Evolutionary conservation across 352 stramenopile species (phyloP), one percentile per base, ranked within the genome.

Genomic region (Phytophthora boehmeriae): DNA sequence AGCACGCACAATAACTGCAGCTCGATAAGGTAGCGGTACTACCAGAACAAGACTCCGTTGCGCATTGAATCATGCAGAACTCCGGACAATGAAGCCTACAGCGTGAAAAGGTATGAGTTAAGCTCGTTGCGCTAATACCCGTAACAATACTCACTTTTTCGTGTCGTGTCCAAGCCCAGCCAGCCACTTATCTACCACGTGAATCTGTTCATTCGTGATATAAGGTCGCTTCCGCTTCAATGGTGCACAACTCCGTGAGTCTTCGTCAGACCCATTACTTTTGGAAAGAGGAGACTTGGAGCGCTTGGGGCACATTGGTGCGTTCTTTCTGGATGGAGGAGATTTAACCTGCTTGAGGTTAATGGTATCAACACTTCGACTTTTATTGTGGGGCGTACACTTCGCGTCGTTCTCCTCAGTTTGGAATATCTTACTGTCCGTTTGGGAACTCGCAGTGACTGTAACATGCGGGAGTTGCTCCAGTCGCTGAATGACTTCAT

Each of bases 31-130:
- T 9, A 19, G 30, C 6, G 27, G 10, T 27, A 51, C 39, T 66
- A 83, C 73, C 73, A 78, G 34, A 83, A 38, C 14, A 78, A 45
- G 36, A 73, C 59, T 8, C 73, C 73, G 19, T 79, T 83, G 14
- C 73, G 70, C 38, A 80, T 62, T 4, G 56, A 38, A n/a, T 83
- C 68, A 6, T 79, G 56, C 47, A 79, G 41, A 3, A 79, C 66
- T 1, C 65, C 65, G 25, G 44, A 39, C 16, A 36, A 22, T 2
- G 36, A 23, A 51, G 39, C 38, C 69, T 77, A 9, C 25, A 6
- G n/a, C 10, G 34, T 48, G 14, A 30, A 16, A 39, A 49, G 16
- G 23, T 20, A 14, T 62, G 14, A 67, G 41, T 36, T 34, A 14
- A 17, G 11, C 16, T 19, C n/a, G 22, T 8, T 41, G 10, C 17